Conservation (phyloP, 1,284 basidiomycete genomes). For the Microbotryum lychnidis-dioicae region DNA sequence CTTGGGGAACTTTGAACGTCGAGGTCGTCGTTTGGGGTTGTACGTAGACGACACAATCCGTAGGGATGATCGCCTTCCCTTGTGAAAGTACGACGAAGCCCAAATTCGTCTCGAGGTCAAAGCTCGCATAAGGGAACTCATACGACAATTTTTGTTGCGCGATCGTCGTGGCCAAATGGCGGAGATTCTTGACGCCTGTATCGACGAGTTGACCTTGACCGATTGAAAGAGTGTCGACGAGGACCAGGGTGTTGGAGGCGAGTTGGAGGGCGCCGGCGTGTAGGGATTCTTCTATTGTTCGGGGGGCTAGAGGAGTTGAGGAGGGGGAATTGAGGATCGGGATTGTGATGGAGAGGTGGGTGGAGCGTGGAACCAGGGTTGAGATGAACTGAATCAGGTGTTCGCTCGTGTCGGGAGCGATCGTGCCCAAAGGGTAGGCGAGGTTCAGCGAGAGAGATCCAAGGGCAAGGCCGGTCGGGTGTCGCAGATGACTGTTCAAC, state of each 20-base stretch:
- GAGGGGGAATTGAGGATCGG: conserved; percentile 48
- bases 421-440: conserved; percentile 48
- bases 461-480: conserved; percentile 55
- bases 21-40: conserved; percentile 2
- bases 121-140: conserved; percentile 66
- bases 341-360: conserved; percentile 44
- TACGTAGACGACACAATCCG: conserved; percentile 34
- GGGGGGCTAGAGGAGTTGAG: conserved; percentile 42
- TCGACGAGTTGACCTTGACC: conserved; percentile 33
- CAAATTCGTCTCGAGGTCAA: conserved; percentile 67
- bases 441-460: conserved; percentile 54
- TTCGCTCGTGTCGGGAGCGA: conserved; percentile 40
- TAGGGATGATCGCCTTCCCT: conserved; percentile 47
- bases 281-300: conserved; percentile 64
- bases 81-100: conserved; percentile 56
- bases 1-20: neutral
- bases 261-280: conserved; percentile 68
- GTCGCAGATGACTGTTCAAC: conserved; percentile 55
- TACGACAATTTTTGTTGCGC: conserved; percentile 64
- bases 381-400: conserved; percentile 48
- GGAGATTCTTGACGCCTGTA: conserved; percentile 60
- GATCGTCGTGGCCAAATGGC: conserved; percentile 60
- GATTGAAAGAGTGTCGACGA: conserved; percentile 48
- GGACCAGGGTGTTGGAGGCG: conserved; percentile 53
- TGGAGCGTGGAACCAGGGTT: conserved; percentile 50